Evolutionary conservation across 2,329 filamentous ascomycete genomes (phyloP).

Genomic region (Monilinia fructigena): DNA sequence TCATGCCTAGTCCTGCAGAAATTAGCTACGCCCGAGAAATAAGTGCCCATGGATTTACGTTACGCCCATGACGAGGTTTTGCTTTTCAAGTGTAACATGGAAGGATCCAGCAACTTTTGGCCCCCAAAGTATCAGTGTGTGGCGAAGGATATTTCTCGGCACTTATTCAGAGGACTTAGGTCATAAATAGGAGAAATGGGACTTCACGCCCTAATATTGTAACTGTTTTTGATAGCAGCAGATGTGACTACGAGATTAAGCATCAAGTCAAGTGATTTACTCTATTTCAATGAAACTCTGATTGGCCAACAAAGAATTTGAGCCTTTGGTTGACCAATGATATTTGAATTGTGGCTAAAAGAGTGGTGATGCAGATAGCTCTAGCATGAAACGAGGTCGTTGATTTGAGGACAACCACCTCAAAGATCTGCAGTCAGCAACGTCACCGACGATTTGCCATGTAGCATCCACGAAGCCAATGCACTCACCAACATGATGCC

Average conservation of each 20-base stretch:
- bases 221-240: background rate
- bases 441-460: background rate
- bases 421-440: conserved; percentile 3
- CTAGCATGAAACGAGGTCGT: background rate
- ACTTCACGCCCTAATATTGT: background rate
- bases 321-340: background rate
- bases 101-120: background rate
- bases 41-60: background rate
- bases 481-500: background rate
- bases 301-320: background rate
- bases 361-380: background rate
- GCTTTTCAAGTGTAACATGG: background rate
- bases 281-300: background rate
- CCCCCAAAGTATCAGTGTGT: background rate
- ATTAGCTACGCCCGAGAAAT: conserved; percentile 1
- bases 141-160: background rate
- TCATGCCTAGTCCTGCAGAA: conserved; percentile 1
- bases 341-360: background rate
- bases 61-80: background rate
- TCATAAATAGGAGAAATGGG: background rate
- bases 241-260: background rate
- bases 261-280: conserved; percentile 3
- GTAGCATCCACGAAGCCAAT: background rate
- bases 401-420: background rate
- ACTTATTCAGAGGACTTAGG: background rate